These are phyloP conservation scores for Balansia obtecta DNA, from an alignment of 2,329 filamentous ascomycete species.

Conservation along the genomic window DNA sequence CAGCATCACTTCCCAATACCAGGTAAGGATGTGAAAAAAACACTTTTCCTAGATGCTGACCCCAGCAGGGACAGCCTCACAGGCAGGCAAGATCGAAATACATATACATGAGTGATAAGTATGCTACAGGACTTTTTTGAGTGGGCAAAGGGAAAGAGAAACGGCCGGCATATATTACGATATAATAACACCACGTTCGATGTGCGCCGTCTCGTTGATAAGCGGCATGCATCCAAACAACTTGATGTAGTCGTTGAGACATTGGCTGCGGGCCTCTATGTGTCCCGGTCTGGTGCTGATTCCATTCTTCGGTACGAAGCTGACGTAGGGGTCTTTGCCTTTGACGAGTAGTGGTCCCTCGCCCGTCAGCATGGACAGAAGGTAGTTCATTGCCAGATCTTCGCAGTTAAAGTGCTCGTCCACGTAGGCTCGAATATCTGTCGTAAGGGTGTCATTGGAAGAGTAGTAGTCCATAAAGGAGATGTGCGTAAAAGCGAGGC, in stretches of 20 bases:
- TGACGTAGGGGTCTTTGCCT: slow-evolving; percentile 20
- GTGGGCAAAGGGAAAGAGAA: neutral
- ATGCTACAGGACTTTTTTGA: neutral
- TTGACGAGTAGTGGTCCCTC: slow-evolving; percentile 22
- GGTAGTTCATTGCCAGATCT: slow-evolving; percentile 27
- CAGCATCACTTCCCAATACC: too few relatives aligned
- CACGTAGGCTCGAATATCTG: slow-evolving; percentile 22
- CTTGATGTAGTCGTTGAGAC: slow-evolving; percentile 22
- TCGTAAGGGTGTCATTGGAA: slow-evolving; percentile 19
- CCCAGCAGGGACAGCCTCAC: too few relatives aligned
- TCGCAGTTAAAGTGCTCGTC: slow-evolving; percentile 28
- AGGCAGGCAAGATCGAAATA: too few relatives aligned
- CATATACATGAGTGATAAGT: neutral
- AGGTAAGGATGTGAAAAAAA: too few relatives aligned
- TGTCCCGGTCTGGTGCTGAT: slow-evolving; percentile 22
- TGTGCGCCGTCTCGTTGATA: slow-evolving; percentile 19
- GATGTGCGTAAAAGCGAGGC: slow-evolving; percentile 25
- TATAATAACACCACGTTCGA: slow-evolving; percentile 20
- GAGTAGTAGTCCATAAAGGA: slow-evolving; percentile 27
- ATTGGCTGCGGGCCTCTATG: slow-evolving; percentile 20
- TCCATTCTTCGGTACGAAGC: slow-evolving; percentile 18
- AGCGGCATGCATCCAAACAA: slow-evolving; percentile 24
- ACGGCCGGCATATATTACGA: slow-evolving; percentile 8
- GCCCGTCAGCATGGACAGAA: slow-evolving; percentile 21
- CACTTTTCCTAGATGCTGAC: too few relatives aligned